These are phyloP conservation scores for Russula dissimulans DNA, from an alignment of 768 basidiomycete genomes.

Conservation along the genomic window DNA sequence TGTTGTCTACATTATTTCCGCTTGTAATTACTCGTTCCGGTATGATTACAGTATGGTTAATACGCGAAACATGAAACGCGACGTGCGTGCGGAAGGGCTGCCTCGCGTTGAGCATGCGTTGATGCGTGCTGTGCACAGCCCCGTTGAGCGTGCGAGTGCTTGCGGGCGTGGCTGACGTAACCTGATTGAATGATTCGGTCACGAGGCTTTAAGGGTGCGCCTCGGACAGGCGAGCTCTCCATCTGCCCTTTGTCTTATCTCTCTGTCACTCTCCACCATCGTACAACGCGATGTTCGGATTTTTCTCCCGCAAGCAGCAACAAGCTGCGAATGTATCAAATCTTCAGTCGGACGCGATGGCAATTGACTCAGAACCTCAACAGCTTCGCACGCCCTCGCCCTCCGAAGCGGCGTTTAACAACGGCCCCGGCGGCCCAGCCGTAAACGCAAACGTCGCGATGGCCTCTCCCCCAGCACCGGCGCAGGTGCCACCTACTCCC, in stretches of 20 bases:
- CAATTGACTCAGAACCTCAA: conserved; percentile 2
- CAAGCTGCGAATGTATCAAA: not conserved
- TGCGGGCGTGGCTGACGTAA: too few relatives aligned
- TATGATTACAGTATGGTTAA: not conserved
- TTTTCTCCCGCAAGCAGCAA: conserved; percentile 14
- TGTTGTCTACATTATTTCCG: not conserved
- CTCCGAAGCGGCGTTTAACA: conserved; percentile 28
- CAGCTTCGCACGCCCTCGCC: conserved; percentile 50
- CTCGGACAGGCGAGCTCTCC: not conserved
- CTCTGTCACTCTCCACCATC: conserved; percentile 1
- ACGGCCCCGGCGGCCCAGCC: not conserved
- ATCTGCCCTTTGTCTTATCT: not conserved
- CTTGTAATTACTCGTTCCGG: not conserved
- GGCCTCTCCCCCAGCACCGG: conserved; percentile 21
- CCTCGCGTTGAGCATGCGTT: conserved; percentile 12
- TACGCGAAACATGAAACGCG: not conserved
- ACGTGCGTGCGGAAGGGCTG: not conserved
- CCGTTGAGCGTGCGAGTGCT: not conserved
- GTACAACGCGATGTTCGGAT: conserved; percentile 5
- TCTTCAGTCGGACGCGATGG: not conserved
- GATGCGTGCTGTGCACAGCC: conserved; percentile 10
- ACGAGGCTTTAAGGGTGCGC: not conserved
- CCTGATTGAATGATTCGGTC: not conserved
- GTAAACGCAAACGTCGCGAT: conserved; percentile 14
- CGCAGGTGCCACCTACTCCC: conserved; percentile 19